Evolutionary conservation across 805 yeast genomes (phyloP), one percentile per base, ranked within the genome.

Genomic region (Wickerhamomyces rabaulensis): DNA sequence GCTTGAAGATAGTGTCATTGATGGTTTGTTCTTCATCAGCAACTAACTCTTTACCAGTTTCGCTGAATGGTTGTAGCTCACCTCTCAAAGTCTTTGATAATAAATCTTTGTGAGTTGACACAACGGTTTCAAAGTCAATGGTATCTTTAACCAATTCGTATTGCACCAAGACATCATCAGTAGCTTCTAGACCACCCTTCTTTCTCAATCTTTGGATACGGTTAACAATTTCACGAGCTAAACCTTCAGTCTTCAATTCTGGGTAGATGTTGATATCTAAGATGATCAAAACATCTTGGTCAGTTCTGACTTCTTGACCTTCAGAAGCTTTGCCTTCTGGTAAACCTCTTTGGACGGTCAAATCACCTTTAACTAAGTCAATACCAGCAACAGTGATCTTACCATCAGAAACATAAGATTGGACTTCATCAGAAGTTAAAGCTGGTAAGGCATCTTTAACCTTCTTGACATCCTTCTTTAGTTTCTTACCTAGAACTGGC

Each of bases 401-500:
- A 57, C 96, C 96, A 31, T 80, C 69, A 43, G 73, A 69, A 50
- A 90, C 74, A 63, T 83, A 94, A 27, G 70, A 64, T 68, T 87
- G 87, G 43, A 94, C 97, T 48, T 89, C 91, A 15, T 75, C 86
- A 10, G 97, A 85, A 19, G 92, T 71, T 43, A 94, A 78, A 9
- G 62, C 63, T 53, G 97, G 98, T 57, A 94, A 77, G 16, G 95
- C 98, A 62, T 84, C 95, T 77, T 92, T 95, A 50, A 94, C 99
- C 67, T 80, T 84, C 72, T 87, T 89, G 51, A 87, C 95, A 60
- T 91, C 98, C 65, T 84, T 82, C 81, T 90, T 92, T 69, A 94
- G 79, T 71, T 94, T 94, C 78, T 92, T 94, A 72, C 99, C 99
- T 57, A 94, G 78, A 19, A 90, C 88, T 48, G 98, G 96, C 99